Conservation (phyloP, 345 rosid species). For the Melastoma malabathricum region DNA sequence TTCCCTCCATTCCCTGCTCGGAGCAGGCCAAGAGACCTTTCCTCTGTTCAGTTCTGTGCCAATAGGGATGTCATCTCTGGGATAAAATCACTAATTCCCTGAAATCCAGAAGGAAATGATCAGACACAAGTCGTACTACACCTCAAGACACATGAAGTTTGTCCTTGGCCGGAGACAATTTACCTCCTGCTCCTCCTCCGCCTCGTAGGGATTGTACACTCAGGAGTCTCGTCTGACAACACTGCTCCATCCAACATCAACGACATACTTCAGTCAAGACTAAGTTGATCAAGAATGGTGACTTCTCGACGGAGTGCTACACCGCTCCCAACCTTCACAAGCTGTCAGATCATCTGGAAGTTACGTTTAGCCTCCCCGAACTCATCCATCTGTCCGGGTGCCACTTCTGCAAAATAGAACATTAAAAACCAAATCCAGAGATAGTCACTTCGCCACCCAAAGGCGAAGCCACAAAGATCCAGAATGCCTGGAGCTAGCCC, state of each 20-base stretch:
- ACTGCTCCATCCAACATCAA: slow-evolving; percentile 13
- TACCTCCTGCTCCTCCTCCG: slow-evolving; percentile 22
- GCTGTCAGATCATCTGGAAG: slow-evolving; percentile 58
- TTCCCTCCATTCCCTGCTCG: no score
- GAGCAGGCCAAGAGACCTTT: background rate
- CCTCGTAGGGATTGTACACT: slow-evolving; percentile 28
- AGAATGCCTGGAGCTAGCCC: background rate
- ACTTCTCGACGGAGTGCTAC: no score
- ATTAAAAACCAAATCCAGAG: no score
- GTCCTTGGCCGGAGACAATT: no score
- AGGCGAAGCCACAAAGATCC: background rate
- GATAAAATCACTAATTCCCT: slow-evolving; percentile 44
- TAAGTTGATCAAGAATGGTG: background rate
- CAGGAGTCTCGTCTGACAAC: slow-evolving; percentile 40
- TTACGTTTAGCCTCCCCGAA: slow-evolving; percentile 30
- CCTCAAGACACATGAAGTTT: background rate
- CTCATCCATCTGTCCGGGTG: slow-evolving; percentile 51
- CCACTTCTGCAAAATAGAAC: slow-evolving; percentile 31
- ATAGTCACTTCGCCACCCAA: no score
- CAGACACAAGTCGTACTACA: background rate
- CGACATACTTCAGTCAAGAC: background rate
- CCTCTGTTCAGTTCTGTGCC: slow-evolving; percentile 32
- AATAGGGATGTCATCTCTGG: slow-evolving; percentile 36
- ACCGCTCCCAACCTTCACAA: slow-evolving; percentile 25
- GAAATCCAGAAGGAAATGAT: background rate